phyloP scores from a whole-genome alignment of 176 grass and related monocot genomes.

The Alopecurus myosuroides region DNA sequence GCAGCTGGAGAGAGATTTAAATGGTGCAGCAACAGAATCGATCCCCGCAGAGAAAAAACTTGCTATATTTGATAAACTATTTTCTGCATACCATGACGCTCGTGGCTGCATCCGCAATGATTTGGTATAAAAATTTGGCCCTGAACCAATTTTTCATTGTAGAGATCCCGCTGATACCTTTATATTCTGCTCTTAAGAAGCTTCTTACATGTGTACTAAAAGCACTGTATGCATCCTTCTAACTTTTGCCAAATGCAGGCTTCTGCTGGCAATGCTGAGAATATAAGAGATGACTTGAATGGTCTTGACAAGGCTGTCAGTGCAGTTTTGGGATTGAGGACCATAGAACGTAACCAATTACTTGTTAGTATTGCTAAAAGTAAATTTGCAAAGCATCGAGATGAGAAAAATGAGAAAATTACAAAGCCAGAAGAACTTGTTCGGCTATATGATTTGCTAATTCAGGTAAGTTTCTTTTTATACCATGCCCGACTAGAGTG shows the following conservation, averaged over 20 bases:
- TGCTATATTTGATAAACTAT: constrained; percentile 91
- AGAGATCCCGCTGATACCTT: neutral
- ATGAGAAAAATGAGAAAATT: constrained; percentile 81
- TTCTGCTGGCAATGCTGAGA: constrained; percentile 78
- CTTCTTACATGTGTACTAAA: neutral
- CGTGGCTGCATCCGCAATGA: constrained; percentile 91
- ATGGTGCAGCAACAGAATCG: constrained; percentile 50
- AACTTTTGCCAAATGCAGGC: constrained; percentile 44
- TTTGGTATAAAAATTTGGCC: constrained; percentile 49
- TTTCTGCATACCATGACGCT: constrained; percentile 99
- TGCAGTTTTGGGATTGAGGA: constrained; percentile 86
- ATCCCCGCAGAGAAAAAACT: constrained; percentile 89
- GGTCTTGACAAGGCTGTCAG: constrained; percentile 97
- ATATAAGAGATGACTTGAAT: constrained; percentile 91
- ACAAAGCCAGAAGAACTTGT: constrained; percentile 99
- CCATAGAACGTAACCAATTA: constrained; percentile 85
- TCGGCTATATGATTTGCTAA: constrained; percentile 84
- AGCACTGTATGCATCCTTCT: neutral
- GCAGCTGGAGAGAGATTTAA: constrained; percentile 92
- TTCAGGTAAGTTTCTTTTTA: constrained; percentile 64
- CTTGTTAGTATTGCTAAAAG: constrained; percentile 92
- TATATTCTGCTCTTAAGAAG: neutral
- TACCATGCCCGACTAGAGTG: constrained; percentile 19
- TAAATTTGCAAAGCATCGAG: constrained; percentile 82
- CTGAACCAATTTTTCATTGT: neutral